A percentile compares a stretch with the other conserved stretches of the same genome.
phyloP scores from a whole-genome alignment of 345 rosid genomes.

The Moricandia moricandioides region DNA sequence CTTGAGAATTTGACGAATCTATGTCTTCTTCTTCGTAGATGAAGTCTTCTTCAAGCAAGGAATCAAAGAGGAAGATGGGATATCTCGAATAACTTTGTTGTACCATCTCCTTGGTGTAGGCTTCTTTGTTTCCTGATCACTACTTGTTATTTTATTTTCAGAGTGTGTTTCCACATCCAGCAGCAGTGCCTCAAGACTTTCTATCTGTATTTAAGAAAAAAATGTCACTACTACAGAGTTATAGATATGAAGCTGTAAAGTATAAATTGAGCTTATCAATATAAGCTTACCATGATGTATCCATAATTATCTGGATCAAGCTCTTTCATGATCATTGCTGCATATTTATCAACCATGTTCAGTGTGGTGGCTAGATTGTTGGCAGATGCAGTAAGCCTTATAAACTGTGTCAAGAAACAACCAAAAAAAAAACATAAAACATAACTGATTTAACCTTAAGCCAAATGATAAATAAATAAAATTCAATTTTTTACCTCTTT shows the following conservation, averaged over 20 bases:
- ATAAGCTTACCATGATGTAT: conserved; percentile 51
- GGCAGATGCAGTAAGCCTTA: conserved; percentile 58
- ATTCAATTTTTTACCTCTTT: conserved; percentile 42
- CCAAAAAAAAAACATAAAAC: too few relatives aligned
- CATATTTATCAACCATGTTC: conserved; percentile 56
- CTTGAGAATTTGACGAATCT: neutral
- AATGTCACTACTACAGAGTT: neutral
- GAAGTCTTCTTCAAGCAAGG: conserved; percentile 10
- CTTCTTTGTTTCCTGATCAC: conserved; percentile 45
- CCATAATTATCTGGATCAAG: conserved; percentile 54
- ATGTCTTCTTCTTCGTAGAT: neutral
- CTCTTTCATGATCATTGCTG: conserved; percentile 68
- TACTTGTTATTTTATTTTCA: conserved; percentile 8
- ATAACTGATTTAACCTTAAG: neutral
- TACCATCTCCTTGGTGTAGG: conserved; percentile 14
- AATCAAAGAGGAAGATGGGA: conserved; percentile 4
- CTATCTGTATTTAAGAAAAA: conserved; percentile 36
- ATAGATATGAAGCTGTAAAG: neutral
- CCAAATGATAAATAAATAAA: too few relatives aligned
- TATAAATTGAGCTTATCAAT: neutral
- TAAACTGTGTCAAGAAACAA: conserved; percentile 39
- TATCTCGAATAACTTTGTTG: neutral
- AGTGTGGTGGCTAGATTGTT: conserved; percentile 50
- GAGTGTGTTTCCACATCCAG: conserved; percentile 44
- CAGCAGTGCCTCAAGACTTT: conserved; percentile 48